Evolutionary conservation across 768 basidiomycete genomes (phyloP).

Genomic region (Pholiota microspora): DNA sequence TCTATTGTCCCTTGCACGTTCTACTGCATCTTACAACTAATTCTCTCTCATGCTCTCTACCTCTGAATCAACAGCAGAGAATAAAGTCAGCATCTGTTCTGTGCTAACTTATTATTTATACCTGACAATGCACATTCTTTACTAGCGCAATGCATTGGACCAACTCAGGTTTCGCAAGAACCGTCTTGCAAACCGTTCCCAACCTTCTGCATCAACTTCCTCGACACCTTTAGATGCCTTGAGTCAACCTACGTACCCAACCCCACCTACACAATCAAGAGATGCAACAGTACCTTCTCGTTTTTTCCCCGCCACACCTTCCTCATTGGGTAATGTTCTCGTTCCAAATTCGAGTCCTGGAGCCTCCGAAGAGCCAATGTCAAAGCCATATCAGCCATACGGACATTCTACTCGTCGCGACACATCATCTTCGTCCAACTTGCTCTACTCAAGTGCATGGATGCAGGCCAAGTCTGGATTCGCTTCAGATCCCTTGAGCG

Average conservation of each 20-base stretch:
- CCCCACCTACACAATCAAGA: slow-evolving; percentile 66
- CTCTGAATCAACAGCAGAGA: slow-evolving; percentile 42
- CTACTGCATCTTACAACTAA: slow-evolving; percentile 18
- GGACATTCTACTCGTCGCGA: slow-evolving; percentile 37
- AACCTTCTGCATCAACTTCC: slow-evolving; percentile 24
- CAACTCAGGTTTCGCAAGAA: slow-evolving; percentile 45
- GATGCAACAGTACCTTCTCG: slow-evolving; percentile 70
- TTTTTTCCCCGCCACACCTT: slow-evolving; percentile 50
- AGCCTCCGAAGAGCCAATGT: slow-evolving; percentile 34
- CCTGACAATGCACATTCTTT: slow-evolving; percentile 4
- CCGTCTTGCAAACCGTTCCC: slow-evolving; percentile 27
- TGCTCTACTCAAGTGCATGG: slow-evolving; percentile 36
- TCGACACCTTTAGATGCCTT: slow-evolving; percentile 22
- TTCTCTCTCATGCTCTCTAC: slow-evolving; percentile 42
- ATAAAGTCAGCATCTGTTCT: slow-evolving; percentile 43
- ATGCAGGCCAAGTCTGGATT: slow-evolving; percentile 29
- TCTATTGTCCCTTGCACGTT: slow-evolving; percentile 11
- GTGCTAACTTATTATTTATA: background rate
- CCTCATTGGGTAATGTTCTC: slow-evolving; percentile 55
- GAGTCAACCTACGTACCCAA: slow-evolving; percentile 24
- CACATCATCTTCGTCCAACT: slow-evolving; percentile 38
- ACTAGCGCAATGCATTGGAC: slow-evolving; percentile 43
- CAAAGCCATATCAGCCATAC: slow-evolving; percentile 39
- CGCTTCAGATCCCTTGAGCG: slow-evolving; percentile 52
- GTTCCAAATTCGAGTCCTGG: slow-evolving; percentile 78